phyloP scores from a whole-genome alignment of 1,284 basidiomycete genomes.

The Pseudozyma pruni region DNA sequence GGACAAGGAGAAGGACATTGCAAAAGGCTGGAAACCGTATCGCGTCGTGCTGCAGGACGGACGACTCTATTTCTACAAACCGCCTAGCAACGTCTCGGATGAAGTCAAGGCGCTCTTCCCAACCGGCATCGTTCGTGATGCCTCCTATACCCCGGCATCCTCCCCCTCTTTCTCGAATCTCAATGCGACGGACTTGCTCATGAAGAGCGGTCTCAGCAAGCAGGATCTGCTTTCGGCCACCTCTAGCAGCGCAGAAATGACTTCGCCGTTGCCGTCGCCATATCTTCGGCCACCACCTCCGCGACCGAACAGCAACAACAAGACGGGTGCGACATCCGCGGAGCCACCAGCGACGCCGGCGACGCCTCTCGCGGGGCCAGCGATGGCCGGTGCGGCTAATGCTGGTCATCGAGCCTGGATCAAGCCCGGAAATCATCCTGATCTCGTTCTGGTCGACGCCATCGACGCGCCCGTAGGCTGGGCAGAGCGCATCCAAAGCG shows the following conservation, averaged over 20 bases:
- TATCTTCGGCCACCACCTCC: slow-evolving; percentile 22
- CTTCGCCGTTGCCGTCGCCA: slow-evolving; percentile 32
- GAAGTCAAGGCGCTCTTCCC: slow-evolving; percentile 63
- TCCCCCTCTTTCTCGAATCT: slow-evolving; percentile 18
- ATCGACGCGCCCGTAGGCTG: slow-evolving; percentile 45
- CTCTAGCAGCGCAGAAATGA: slow-evolving; percentile 37
- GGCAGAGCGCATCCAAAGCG: slow-evolving; percentile 53
- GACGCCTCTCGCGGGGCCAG: neutral
- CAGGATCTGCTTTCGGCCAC: slow-evolving; percentile 56
- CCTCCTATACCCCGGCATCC: slow-evolving; percentile 20
- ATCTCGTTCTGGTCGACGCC: slow-evolving; percentile 43
- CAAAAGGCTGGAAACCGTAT: slow-evolving; percentile 67
- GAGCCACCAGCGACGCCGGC: slow-evolving; percentile 9
- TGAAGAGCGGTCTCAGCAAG: slow-evolving; percentile 52
- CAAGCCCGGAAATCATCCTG: slow-evolving; percentile 46
- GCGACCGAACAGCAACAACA: slow-evolving; percentile 24
- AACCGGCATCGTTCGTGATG: slow-evolving; percentile 26
- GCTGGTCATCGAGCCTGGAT: slow-evolving; percentile 43
- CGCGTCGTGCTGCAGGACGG: slow-evolving; percentile 60
- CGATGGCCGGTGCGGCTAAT: neutral
- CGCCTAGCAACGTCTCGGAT: slow-evolving; percentile 54
- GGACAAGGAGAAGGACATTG: slow-evolving; percentile 58
- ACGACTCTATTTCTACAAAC: slow-evolving; percentile 64
- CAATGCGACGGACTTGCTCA: slow-evolving; percentile 45
- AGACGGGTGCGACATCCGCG: neutral